Evolutionary conservation across 225 moss, liverwort and hornwort species (phyloP).

Genomic region (Asterella californica): DNA sequence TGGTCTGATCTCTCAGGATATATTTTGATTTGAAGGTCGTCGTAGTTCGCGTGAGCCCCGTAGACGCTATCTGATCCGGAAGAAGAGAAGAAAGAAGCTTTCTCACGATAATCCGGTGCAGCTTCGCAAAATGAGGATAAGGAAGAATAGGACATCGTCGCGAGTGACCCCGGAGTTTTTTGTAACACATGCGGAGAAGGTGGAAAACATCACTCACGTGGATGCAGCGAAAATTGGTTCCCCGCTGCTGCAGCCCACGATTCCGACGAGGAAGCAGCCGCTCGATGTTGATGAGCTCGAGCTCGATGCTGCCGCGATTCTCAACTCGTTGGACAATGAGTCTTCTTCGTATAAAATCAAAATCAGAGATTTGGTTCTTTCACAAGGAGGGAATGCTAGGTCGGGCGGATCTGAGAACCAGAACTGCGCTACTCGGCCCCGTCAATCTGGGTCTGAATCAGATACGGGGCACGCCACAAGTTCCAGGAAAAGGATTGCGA

Average conservation of each 20-base stretch:
- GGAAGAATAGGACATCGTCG: slow-evolving; percentile 18
- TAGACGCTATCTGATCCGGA: too few species aligned
- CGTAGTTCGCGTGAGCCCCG: neutral
- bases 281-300: slow-evolving; percentile 5
- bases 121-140: slow-evolving; percentile 12
- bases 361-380: slow-evolving; percentile 11
- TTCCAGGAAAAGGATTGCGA: neutral
- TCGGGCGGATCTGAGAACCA: neutral
- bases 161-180: slow-evolving; percentile 10
- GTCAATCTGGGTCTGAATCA: slow-evolving; percentile 16
- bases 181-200: slow-evolving; percentile 1
- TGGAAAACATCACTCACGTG: neutral
- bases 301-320: neutral
- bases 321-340: slow-evolving; percentile 12
- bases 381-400: neutral
- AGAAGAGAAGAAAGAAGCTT: too few species aligned
- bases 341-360: neutral
- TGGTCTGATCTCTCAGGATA: neutral
- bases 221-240: neutral
- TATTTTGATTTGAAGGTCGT: neutral
- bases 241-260: neutral
- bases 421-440: neutral
- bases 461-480: neutral
- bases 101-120: neutral
- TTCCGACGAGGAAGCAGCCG: neutral